Percentiles rank a stretch among this genome's conserved stretches.
phyloP scores from a whole-genome alignment of 805 yeast genomes.

The Nakazawaea peltata region DNA sequence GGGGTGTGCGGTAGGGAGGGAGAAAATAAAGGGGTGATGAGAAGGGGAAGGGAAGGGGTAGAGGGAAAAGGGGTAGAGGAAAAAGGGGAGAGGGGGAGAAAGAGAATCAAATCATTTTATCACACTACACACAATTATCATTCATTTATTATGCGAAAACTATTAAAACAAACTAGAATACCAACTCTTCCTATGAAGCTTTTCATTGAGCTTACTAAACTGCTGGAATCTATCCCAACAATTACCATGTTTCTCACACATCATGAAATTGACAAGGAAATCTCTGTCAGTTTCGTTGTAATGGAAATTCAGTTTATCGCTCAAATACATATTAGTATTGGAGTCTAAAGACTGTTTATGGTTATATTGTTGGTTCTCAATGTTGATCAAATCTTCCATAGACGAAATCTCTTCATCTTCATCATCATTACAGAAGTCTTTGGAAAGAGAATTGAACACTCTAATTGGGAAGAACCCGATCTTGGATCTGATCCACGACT shows the following conservation, averaged over 20 bases:
- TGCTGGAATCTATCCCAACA: constrained; percentile 34
- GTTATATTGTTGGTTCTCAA: constrained; percentile 7
- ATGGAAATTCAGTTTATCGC: constrained; percentile 21
- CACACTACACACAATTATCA: too few relatives aligned
- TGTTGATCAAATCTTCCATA: constrained; percentile 13
- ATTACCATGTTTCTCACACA: constrained; percentile 27
- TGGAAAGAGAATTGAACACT: constrained; percentile 27
- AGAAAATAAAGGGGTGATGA: too few relatives aligned
- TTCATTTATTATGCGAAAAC: too few relatives aligned
- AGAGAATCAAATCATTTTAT: too few relatives aligned
- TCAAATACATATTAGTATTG: constrained; percentile 13
- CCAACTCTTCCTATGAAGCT: constrained; percentile 25
- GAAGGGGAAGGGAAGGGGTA: too few relatives aligned
- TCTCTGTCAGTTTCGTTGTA: constrained; percentile 28
- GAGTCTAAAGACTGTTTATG: constrained; percentile 6
- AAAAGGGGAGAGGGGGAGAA: too few relatives aligned
- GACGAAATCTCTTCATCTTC: constrained; percentile 17
- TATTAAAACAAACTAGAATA: not conserved
- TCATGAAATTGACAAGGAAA: constrained; percentile 30
- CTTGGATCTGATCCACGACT: constrained; percentile 31
- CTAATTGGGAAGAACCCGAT: constrained; percentile 31
- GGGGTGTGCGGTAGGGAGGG: too few relatives aligned
- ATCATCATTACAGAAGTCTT: constrained; percentile 26
- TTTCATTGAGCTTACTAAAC: constrained; percentile 22
- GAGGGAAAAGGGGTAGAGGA: too few relatives aligned